Evolutionary conservation across 345 rosid species (phyloP), one percentile per base, ranked within the genome.

Genomic region (Mercurialis annua): DNA sequence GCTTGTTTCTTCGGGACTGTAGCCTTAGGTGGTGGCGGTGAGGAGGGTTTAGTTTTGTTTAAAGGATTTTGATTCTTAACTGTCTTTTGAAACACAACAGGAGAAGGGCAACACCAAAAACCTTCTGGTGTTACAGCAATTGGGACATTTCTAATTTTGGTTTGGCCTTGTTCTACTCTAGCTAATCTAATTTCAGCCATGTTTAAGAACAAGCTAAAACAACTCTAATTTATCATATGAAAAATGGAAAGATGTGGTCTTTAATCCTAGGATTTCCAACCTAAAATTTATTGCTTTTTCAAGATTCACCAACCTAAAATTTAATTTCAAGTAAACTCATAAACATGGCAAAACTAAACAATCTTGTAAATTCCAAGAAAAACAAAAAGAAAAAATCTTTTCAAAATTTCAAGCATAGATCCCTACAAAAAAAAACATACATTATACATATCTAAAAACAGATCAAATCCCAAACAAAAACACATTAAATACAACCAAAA

Each of bases 101-200:
- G 98, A 47, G 96, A 93, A 47, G 98, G 98, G 66, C 97, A 93
- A 67, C 98, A 93, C 98, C 98, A 93, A 74, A 93, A 93, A 44
- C 97, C 98, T 81, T 94, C 96, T 51, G 97, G 97, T 18, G 96
- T 94, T 62, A 91, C 95, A 53, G 97, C 99, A 81, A 90, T 89
- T 11, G 99, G 99, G 64, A 89, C 97, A 77, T 78, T 90, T 76
- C 84, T 82, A 57, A 94, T 85, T 84, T 86, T 94, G 78, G 92
- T 81, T 68, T 86, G 96, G 44, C 92, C 88, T 76, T 87, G 88
- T 50, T 89, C 96, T 70, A 86, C 81, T 67, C 76, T 90, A 26
- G 86, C 46, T 62, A 85, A 77, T 77, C 87, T 86, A 84, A 85
- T 87, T 78, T 90, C 97, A 70, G 94, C 94, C 99, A 94, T 94